Evolutionary conservation across 2,329 filamentous ascomycete genomes (phyloP), one percentile per base, ranked within the genome.

Genomic region (Stagonosporopsis tanaceti): DNA sequence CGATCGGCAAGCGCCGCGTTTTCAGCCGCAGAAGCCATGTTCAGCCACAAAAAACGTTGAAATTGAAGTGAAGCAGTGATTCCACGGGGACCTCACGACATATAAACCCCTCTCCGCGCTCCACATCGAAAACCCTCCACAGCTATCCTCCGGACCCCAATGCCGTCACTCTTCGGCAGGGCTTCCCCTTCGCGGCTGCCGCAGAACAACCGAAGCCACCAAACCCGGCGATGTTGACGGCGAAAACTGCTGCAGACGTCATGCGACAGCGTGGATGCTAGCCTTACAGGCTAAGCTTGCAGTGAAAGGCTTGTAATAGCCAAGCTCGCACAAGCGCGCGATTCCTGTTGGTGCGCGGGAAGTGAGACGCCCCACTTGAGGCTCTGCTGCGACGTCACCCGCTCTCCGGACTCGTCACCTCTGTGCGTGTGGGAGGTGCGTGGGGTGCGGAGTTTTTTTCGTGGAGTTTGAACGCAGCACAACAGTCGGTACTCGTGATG

Each of bases 301-400:
- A 4, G 14, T n/a, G 6, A 25, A 57, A 57, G 47, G 54, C 54
- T 57, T 57, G 47, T 52, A 7, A 28, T 3, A n/a, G 53, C 42
- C 17, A 52, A 52, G 48, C 47, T 47, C 47, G 30, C 41, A 41
- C 22, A 41, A 52, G 53, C 47, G 53, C 22, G 17, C 11, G 25
- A 11, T 38, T 48, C 48, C 54, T 47, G 54, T 57, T 57, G 54
- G 54, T 48, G 44, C 47, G 54, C 37, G 44, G 6, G 35, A 32
- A 47, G n/a, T n/a, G 35, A 38, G 41, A 41, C 30, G 30, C 17
- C 28, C 37, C 47, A 47, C 53, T 20, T 57, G 53, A 51, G 47
- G 53, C 53, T 57, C 53, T 51, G 47, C 39, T 41, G 41, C 53
- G 42, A 57, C 47, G 53, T 57, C 53, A 57, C 52, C 34, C 30